Evolutionary conservation across 148 eudicot genomes (phyloP), one percentile per base, ranked within the genome.

Genomic region (Talinum fruticosum): DNA sequence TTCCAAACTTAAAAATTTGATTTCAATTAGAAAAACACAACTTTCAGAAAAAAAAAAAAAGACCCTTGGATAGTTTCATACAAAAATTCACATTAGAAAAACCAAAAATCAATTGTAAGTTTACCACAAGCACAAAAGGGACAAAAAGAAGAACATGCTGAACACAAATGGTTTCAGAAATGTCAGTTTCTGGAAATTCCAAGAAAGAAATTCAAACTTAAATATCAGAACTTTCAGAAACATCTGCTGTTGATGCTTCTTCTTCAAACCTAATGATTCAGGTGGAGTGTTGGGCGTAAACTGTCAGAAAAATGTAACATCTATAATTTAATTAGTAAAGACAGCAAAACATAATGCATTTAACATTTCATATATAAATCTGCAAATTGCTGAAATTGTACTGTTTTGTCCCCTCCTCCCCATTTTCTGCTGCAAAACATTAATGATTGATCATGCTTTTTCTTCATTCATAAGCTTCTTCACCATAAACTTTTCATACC

Each of bases 381-480:
- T 44, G 33, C 54, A 71, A 49, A 32, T 47, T 53, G 61, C 45
- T 72, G 62, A 45, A 49, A 45, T 29, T 49, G 62, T 49, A 45
- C 37, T 28, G 14, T 30, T 72, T 47, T 72, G 62, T 45, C 61
- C 53, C 62, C 36, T 21, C 24, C 54, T 6, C 36, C 61, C 51
- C 51, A 69, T 37, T 69, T 69, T 69, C 70, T 41, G 28, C 47
- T 45, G 72, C 45, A 76, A 26, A 66, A n/a, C 38, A 76, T 29
- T 23, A 23, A 23, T 21, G 2, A 66, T 10, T 30, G 61, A 29
- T 21, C 32, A 24, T 36, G 44, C 18, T 37, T 38, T 10, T 37
- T 69, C 32, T n/a, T 69, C 24, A 36, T 21, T 68, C 71, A 36
- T n/a, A 35, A 68, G 71, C 71, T 26, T 29, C 18, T 67, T 34